Evolutionary conservation across 2,329 filamentous ascomycete genomes (phyloP), one percentile per base, ranked within the genome.

Genomic region (Berkeleyomyces rouxiae): DNA sequence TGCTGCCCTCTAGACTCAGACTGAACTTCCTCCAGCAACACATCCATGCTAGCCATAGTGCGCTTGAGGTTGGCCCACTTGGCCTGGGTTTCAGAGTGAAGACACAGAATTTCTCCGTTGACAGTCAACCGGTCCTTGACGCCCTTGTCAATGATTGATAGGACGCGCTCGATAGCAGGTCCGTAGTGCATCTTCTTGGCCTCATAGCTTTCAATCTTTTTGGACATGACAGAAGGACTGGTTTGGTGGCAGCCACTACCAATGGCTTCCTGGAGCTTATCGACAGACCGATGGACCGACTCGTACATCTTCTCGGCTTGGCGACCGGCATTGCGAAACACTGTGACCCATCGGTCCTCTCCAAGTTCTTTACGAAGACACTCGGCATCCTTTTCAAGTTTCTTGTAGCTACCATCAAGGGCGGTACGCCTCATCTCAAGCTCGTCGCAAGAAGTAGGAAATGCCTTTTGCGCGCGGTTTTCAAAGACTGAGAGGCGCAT

Each of bases 231-330:
- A 4, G 84, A 77, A 31, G 83, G 82, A 69, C 87, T 89, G 10
- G 85, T 86, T 64, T 90, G 74, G 67, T 93, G 86, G 69, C 86
- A 79, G 6, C 85, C 85, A 9, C 82, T 78, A 64, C 95, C 88
- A 13, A 96, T 77, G 3, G 84, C 85, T 70, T 96, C 90, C 66
- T 82, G 84, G 43, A 99, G 78, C 73, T 95, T 95, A 57, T 78
- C 74, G 64, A 95, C 83, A 70, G 90, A 96, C 66, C 92, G 82
- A 70, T 95, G 88, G 31, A 97, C 89, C 3, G 91, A 96, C 68
- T 96, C 90, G 70, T 90, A 92, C 90, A 99, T 96, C 76, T 96
- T 96, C 68, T 93, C 84, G 3, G 93, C 92, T 73, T 96, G 90
- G 63, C 87, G 82, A 11, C 90, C 91, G 13, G 93, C 93, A 67